Evolutionary conservation across 2,329 filamentous ascomycete species (phyloP), one percentile per base, ranked within the genome.

Genomic region (Colletotrichum eremochloae): DNA sequence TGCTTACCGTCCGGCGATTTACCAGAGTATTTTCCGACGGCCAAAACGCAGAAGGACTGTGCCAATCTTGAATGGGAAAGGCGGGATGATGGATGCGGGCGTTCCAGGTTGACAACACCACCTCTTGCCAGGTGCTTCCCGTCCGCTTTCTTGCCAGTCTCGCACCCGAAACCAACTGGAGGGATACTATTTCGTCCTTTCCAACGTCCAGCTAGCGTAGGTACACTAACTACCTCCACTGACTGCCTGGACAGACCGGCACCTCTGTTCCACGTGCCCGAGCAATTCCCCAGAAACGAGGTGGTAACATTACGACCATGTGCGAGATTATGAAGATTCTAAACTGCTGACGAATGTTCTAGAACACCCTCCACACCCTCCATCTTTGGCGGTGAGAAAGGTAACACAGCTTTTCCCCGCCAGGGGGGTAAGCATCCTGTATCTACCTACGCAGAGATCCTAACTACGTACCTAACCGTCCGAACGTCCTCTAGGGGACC

Each of bases 341-440:
- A n/a, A 40, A 8, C 20, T 24, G 38, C 55, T 20, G 29, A 11
- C 33, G 70, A 70, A 72, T 62, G 44, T 70, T 72, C 60, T 61
- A 70, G 70, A 72, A 68, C n/a, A 38, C 33, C 8, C 40, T 24
- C 24, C 48, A 24, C 24, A 24, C 24, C 24, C 50, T 44, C 42
- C 29, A 20, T 24, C 20, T 15, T 42, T n/a, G 57, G 65, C 58
- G 44, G 58, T 68, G 65, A 62, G 50, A 46, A 46, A 11, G 56
- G 9, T 15, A 63, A 52, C 4, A 14, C 14, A 18, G 44, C 50
- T 31, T 15, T 29, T 9, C 24, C 50, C 9, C 8, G 20, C 18
- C 6, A 7, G 2, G 18, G 20, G 44, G 20, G 5, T 46, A 46
- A 46, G 44, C 44, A 46, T 3, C 15, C 18, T 20, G 9, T 8